Percentiles rank a stretch among this genome's conserved stretches.
phyloP scores from a whole-genome alignment of 805 yeast genomes.

The Starmerella tilneyi region DNA sequence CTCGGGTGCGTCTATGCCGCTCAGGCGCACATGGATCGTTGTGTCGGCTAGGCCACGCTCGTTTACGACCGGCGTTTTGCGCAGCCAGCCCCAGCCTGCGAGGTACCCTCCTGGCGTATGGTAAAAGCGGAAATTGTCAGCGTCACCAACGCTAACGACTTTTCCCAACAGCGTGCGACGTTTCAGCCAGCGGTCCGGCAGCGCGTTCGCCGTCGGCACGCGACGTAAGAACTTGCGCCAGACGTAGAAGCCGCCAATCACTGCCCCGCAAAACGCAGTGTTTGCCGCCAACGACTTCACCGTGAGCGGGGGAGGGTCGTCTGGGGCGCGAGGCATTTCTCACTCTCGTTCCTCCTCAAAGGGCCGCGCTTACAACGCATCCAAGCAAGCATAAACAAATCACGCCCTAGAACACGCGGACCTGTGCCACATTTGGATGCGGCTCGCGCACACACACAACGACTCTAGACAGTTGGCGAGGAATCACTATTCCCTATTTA shows the following conservation, averaged over 20 bases:
- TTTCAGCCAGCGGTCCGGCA: slow-evolving; percentile 42
- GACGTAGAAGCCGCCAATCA: slow-evolving; percentile 37
- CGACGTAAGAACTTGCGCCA: slow-evolving; percentile 43
- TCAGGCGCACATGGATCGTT: slow-evolving; percentile 71
- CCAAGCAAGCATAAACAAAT: background rate
- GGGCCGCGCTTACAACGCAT: slow-evolving; percentile 7
- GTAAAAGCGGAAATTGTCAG: slow-evolving; percentile 84
- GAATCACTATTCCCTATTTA: too few relatives aligned
- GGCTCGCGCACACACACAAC: too few relatives aligned
- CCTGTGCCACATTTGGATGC: too few relatives aligned
- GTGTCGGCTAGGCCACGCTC: slow-evolving; percentile 41
- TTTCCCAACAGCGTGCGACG: slow-evolving; percentile 48
- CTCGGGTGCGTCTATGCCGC: slow-evolving; percentile 97
- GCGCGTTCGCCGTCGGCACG: slow-evolving; percentile 39
- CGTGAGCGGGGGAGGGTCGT: slow-evolving; percentile 14
- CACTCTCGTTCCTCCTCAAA: background rate
- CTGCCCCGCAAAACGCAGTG: slow-evolving; percentile 27
- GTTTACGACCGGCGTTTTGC: slow-evolving; percentile 51
- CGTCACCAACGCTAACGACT: slow-evolving; percentile 89
- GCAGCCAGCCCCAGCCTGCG: slow-evolving; percentile 90
- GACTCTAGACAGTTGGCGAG: too few relatives aligned
- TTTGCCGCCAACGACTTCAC: slow-evolving; percentile 11
- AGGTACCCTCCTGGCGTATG: slow-evolving; percentile 87
- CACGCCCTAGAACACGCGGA: too few relatives aligned
- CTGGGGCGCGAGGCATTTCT: slow-evolving; percentile 21